These are phyloP conservation scores for Coemansia pectinata DNA, from an alignment of 192 early-diverging fungal species.

Conservation along the genomic window DNA sequence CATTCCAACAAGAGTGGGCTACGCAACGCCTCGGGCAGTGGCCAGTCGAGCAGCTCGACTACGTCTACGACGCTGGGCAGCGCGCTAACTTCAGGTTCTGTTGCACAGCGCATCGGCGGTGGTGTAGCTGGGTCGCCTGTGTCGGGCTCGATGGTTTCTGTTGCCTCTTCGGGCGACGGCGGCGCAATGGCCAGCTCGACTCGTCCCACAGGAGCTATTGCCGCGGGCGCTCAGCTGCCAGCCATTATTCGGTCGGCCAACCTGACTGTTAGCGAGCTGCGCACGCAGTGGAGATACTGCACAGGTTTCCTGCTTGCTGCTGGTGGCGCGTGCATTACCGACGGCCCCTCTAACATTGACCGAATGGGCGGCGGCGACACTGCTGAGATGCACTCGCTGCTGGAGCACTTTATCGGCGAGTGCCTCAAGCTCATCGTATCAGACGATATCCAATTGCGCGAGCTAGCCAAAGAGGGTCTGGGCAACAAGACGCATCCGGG, in stretches of 20 bases:
- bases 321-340: constrained; percentile 47
- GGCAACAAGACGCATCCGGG: constrained; percentile 56
- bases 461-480: constrained; percentile 53
- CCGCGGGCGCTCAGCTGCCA: constrained; percentile 45
- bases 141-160: constrained; percentile 4
- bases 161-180: not conserved
- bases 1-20: constrained; percentile 31
- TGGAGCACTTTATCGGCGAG: constrained; percentile 57
- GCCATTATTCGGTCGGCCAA: constrained; percentile 29
- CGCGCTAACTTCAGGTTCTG: not conserved
- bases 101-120: constrained; percentile 1
- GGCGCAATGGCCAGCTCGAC: not conserved
- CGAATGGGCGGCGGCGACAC: constrained; percentile 48
- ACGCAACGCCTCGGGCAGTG: constrained; percentile 5
- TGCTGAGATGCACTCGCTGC: constrained; percentile 50
- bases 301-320: constrained; percentile 54
- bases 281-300: constrained; percentile 56
- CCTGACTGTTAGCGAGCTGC: constrained; percentile 44
- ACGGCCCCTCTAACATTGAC: constrained; percentile 26
- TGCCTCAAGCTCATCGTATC: constrained; percentile 53
- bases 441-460: constrained; percentile 55
- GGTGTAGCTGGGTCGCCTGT: not conserved
- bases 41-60: not conserved
- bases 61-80: not conserved
- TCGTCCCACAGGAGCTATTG: constrained; percentile 25